A percentile compares a stretch with the other conserved stretches of the same genome.
phyloP scores from a whole-genome alignment of 805 yeast species.

The Hanseniaspora pseudoguilliermondii region DNA sequence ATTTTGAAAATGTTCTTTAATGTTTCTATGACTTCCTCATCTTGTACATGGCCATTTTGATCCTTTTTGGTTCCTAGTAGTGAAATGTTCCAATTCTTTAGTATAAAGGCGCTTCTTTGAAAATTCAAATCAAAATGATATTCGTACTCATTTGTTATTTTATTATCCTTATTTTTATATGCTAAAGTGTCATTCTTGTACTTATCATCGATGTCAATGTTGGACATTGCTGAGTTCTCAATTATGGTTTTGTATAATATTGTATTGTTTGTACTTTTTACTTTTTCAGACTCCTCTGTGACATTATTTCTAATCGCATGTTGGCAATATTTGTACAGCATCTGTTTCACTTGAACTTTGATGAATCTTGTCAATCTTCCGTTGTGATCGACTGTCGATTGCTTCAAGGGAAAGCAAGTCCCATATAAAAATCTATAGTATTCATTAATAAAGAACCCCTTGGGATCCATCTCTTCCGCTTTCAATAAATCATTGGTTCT shows the following conservation, averaged over 20 bases:
- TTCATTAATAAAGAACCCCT: slow-evolving; percentile 21
- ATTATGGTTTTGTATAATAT: slow-evolving; percentile 21
- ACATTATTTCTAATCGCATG: slow-evolving; percentile 32
- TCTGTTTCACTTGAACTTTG: slow-evolving; percentile 16
- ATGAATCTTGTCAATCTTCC: slow-evolving; percentile 36
- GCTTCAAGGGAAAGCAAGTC: slow-evolving; percentile 28
- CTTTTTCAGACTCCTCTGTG: slow-evolving; percentile 11
- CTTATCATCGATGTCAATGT: slow-evolving; percentile 16
- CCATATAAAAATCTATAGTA: slow-evolving; percentile 30
- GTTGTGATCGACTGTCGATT: slow-evolving; percentile 33
- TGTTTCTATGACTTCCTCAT: background rate
- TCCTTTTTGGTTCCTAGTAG: background rate
- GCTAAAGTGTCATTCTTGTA: slow-evolving; percentile 5
- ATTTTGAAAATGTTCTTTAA: slow-evolving; percentile 31
- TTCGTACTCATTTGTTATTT: slow-evolving; percentile 18
- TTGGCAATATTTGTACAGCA: slow-evolving; percentile 11
- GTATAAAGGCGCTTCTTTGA: slow-evolving; percentile 14
- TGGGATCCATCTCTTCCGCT: slow-evolving; percentile 16
- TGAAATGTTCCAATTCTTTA: background rate
- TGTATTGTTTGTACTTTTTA: slow-evolving; percentile 25
- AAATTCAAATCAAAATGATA: slow-evolving; percentile 19
- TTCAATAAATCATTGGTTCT: background rate
- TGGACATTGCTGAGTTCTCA: slow-evolving; percentile 21
- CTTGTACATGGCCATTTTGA: background rate
- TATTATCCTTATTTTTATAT: slow-evolving; percentile 14